phyloP scores from a whole-genome alignment of 75 land plant genomes.

The Isoetes taiwanensis region DNA sequence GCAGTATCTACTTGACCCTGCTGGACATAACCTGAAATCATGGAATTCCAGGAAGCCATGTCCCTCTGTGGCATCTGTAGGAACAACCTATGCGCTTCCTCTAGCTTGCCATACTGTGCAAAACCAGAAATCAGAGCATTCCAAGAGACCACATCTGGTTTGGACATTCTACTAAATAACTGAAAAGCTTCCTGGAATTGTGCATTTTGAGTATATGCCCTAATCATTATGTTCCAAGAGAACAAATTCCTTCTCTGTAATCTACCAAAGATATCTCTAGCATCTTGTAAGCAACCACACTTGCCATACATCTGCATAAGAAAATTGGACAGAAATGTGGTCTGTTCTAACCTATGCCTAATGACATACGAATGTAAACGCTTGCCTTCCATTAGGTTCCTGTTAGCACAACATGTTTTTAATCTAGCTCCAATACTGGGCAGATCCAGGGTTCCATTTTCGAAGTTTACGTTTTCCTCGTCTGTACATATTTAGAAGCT shows the following conservation, averaged over 20 bases:
- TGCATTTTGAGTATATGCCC: background rate
- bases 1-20: no score
- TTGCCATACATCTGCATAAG: conserved; percentile 7
- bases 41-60: no score
- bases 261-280: background rate
- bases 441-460: no score
- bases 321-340: background rate
- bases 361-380: no score
- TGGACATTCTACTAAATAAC: background rate
- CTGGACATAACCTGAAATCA: no score
- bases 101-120: background rate
- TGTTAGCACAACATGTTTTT: no score
- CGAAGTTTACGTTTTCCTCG: no score
- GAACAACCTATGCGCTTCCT: background rate
- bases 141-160: background rate
- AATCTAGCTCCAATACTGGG: no score
- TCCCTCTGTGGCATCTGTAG: background rate
- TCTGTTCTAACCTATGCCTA: no score
- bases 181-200: background rate
- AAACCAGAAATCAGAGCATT: background rate
- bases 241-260: background rate
- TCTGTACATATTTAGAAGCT: no score
- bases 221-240: conserved; percentile 3
- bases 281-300: background rate
- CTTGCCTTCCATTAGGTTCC: no score